Evolutionary conservation across 208 protist genomes (phyloP).

Genomic region (Leishmania arabica): DNA sequence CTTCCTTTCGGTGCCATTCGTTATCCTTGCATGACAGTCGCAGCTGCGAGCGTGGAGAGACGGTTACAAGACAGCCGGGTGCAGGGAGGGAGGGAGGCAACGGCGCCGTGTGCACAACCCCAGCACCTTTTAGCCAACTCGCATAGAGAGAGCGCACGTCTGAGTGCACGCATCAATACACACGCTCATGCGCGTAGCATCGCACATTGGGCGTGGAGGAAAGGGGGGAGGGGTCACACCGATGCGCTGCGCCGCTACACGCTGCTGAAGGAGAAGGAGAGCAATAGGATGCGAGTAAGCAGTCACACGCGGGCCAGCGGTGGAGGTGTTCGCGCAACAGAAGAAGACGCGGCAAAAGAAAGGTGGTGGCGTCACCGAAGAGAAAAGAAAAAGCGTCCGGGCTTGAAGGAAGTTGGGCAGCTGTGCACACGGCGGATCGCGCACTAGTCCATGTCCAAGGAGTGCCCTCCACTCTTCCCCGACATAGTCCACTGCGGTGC

Average conservation of each 20-base stretch:
- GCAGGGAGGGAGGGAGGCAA: background rate
- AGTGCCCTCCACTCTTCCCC: background rate
- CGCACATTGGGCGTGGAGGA: background rate
- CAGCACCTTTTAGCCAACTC: background rate
- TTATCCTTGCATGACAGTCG: background rate
- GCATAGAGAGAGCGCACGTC: background rate
- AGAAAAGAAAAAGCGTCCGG: background rate
- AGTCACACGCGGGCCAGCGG: background rate
- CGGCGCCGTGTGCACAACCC: background rate
- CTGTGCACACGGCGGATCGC: background rate
- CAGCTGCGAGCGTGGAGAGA: background rate
- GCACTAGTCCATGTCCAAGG: background rate
- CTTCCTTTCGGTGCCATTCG: background rate
- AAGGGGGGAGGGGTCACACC: background rate
- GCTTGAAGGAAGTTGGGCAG: background rate
- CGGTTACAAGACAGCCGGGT: background rate
- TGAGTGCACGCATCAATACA: background rate
- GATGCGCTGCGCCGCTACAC: background rate
- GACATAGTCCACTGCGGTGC: background rate
- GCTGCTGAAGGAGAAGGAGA: background rate
- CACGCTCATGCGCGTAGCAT: background rate
- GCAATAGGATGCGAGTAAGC: background rate
- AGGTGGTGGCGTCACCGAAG: background rate
- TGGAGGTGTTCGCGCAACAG: background rate
- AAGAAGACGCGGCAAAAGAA: background rate